Percentiles rank a stretch among this genome's conserved stretches.
Evolutionary conservation across 2,329 filamentous ascomycete genomes (phyloP).

Genomic region (Chrysoporthe puriensis): DNA sequence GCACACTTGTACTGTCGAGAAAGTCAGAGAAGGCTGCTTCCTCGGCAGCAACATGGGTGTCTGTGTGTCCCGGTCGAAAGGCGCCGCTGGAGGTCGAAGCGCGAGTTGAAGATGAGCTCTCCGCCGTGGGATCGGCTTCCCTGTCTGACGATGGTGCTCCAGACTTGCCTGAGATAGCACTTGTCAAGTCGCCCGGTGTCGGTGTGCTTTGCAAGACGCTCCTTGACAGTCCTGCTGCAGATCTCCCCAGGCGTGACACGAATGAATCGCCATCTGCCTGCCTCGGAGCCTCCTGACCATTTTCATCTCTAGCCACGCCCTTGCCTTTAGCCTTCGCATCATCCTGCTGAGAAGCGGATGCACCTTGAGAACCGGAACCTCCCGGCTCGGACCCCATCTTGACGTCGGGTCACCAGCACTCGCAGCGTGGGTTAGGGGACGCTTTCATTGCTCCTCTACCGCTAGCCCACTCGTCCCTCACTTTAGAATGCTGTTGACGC

Average conservation of each 20-base stretch:
- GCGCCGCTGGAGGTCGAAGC: constrained; percentile 26
- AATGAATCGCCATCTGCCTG: constrained; percentile 22
- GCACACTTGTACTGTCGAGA: constrained; percentile 35
- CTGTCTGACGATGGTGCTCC: constrained; percentile 15
- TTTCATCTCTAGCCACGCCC: constrained; percentile 17
- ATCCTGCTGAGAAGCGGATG: constrained; percentile 2
- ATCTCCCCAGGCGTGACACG: constrained; percentile 32
- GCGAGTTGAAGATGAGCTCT: constrained; percentile 32
- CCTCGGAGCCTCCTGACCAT: neutral
- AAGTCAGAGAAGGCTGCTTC: constrained; percentile 44
- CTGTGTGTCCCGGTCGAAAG: constrained; percentile 36
- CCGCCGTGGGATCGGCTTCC: constrained; percentile 20
- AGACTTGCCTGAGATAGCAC: constrained; percentile 21
- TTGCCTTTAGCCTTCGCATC: constrained; percentile 25
- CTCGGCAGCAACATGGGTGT: constrained; percentile 36
- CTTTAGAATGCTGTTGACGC: neutral
- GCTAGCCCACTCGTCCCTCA: neutral
- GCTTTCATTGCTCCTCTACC: neutral
- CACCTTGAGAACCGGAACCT: neutral
- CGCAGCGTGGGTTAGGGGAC: neutral
- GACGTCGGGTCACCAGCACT: neutral
- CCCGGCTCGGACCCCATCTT: constrained; percentile 16
- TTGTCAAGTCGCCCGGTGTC: constrained; percentile 14
- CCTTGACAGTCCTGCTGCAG: constrained; percentile 31
- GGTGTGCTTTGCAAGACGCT: constrained; percentile 33